These are phyloP conservation scores for Daldinia concentrica DNA, from an alignment of 495 filamentous ascomycete species.

Conservation along the genomic window DNA sequence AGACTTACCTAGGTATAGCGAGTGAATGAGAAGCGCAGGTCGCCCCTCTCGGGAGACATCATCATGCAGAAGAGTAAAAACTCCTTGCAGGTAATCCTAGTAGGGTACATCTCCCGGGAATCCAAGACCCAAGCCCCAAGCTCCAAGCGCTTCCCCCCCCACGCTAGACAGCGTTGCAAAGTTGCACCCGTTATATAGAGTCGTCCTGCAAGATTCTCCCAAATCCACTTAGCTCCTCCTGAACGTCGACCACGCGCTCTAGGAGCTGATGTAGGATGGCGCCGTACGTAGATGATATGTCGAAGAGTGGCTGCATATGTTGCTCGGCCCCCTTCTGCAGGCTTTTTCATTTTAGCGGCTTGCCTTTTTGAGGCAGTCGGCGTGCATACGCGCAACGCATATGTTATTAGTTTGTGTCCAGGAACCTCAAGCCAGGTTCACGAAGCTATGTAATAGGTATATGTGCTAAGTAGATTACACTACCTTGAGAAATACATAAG, in stretches of 20 bases:
- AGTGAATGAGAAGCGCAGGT: conserved; percentile 18
- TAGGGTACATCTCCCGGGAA: conserved; percentile 40
- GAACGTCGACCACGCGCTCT: conserved; percentile 31
- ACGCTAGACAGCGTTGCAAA: conserved; percentile 41
- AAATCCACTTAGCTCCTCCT: conserved; percentile 37
- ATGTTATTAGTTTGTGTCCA: conserved; percentile 30
- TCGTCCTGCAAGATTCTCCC: conserved; percentile 39
- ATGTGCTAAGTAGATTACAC: conserved; percentile 12
- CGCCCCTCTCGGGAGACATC: conserved; percentile 39
- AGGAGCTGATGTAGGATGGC: conserved; percentile 33
- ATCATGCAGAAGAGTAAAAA: conserved; percentile 40
- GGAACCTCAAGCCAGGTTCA: conserved; percentile 26
- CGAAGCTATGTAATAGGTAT: conserved; percentile 2
- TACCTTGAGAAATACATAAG: conserved; percentile 34
- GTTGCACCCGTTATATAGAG: conserved; percentile 39
- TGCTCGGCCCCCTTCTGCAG: conserved; percentile 35
- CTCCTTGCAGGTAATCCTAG: conserved; percentile 36
- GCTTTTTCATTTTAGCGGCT: conserved; percentile 30
- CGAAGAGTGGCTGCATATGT: conserved; percentile 37
- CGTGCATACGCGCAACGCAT: conserved; percentile 33
- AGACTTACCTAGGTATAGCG: conserved; percentile 34
- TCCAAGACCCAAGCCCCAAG: conserved; percentile 26
- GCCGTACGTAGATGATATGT: conserved; percentile 40
- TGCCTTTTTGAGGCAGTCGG: conserved; percentile 36
- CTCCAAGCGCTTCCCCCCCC: conserved; percentile 16